Evolutionary conservation across 2,329 filamentous ascomycete genomes (phyloP), one percentile per base, ranked within the genome.

Genomic region (Monosporascus ibericus): DNA sequence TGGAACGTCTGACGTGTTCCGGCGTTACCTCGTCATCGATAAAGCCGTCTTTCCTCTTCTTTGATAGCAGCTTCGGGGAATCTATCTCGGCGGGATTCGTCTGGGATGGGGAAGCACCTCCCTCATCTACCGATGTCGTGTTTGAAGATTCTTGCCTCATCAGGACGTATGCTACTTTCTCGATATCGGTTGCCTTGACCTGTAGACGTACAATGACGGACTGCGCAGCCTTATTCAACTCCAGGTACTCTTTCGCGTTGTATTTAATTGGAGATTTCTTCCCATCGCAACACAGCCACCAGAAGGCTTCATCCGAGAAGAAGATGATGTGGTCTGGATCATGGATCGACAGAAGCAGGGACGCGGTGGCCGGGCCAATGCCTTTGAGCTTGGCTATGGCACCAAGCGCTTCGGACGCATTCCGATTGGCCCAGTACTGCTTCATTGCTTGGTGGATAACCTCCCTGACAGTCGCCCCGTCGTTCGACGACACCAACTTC

Each of bases 301-400:
- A 79, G 64, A 85, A 92, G 3, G 85, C 77, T 68, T 94, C 89
- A 63, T 95, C 90, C 2, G 85, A 87, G 70, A 92, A 92, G 74
- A 92, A 92, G 2, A 88, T 78, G 48, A 85, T 75, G 14, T 71
- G 69, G 0, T 73, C 67, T 0, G 85, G 78, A 54, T 84, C 77
- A 57, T 84, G 79, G 5, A 87, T 80, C 5, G 85, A 80, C 3
- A 94, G 76, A 1, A 92, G 70, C 34, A 94, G 78, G 1, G 87
- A 89, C 0, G 87, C 88, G 1, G 88, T 92, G 7, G 89, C 89
- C 1, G 89, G 88, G 0, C 89, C 89, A 55, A 95, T 82, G 36
- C 89, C 89, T 57, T 77, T 85, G n/a, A 94, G 72, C 51, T 75
- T 75, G 1, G 75, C 76, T 11, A 92, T 72, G 1, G 70, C 68